Evolutionary conservation across 805 yeast species (phyloP).

Genomic region (Pichia membranifaciens): DNA sequence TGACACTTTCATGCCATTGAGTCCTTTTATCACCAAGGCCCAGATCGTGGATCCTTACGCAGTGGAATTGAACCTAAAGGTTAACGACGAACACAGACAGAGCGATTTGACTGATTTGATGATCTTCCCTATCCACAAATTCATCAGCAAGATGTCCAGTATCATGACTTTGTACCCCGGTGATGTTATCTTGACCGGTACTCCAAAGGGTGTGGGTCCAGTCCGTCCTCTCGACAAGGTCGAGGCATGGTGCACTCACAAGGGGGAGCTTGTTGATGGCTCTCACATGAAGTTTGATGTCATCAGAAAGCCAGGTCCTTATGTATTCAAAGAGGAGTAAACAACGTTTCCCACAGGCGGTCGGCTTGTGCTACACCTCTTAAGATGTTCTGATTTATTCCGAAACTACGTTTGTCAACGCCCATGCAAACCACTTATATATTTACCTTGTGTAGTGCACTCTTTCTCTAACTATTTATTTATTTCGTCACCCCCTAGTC

Average conservation of each 20-base stretch:
- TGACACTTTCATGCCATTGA: conserved; percentile 92
- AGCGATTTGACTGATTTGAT: conserved; percentile 72
- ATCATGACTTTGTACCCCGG: conserved; percentile 90
- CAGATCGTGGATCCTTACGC: conserved; percentile 69
- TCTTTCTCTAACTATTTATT: no score
- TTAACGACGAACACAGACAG: conserved; percentile 70
- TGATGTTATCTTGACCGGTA: conserved; percentile 89
- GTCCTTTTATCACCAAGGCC: conserved; percentile 60
- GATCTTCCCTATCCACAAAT: conserved; percentile 81
- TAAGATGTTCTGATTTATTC: no score
- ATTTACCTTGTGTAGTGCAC: no score
- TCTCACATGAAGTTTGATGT: conserved; percentile 46
- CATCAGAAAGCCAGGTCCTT: conserved; percentile 53
- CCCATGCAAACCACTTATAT: no score
- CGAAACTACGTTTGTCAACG: no score
- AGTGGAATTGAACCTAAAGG: conserved; percentile 53
- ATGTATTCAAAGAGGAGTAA: conserved; percentile 34
- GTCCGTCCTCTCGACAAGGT: conserved; percentile 74
- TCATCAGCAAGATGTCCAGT: conserved; percentile 74
- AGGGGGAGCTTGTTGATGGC: conserved; percentile 51
- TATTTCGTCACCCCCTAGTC: no score
- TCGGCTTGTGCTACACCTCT: no score
- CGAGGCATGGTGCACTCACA: conserved; percentile 53
- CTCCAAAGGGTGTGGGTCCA: conserved; percentile 96
- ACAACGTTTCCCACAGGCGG: no score